Conservation (phyloP, 257 asterid species). For the Verbascum thapsus region DNA sequence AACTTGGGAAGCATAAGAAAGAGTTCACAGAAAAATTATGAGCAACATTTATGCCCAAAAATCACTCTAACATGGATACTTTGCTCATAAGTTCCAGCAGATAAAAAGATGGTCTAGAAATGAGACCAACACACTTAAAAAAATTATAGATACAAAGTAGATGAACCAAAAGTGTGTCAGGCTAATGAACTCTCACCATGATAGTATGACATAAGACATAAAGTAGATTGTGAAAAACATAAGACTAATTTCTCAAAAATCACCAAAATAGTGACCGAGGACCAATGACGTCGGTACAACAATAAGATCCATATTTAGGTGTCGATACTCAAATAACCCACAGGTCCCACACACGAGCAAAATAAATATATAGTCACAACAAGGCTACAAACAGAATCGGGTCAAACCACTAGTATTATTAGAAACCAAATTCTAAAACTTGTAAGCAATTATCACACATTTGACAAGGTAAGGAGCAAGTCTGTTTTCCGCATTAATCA, state of each 20-base stretch:
- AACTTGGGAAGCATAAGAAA: not conserved
- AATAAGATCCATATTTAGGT: not conserved
- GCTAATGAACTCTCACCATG: not conserved
- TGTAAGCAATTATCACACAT: not conserved
- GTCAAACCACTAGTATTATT: no score
- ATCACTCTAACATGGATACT: no score
- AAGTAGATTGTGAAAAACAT: not conserved
- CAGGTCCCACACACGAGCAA: slow-evolving; percentile 15
- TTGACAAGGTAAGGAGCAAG: not conserved
- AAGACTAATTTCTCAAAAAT: not conserved
- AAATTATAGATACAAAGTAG: no score
- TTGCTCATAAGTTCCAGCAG: no score
- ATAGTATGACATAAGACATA: not conserved
- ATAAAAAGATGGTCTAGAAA: no score
- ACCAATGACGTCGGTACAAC: not conserved
- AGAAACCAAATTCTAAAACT: no score
- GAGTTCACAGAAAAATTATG: not conserved
- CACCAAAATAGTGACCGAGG: not conserved
- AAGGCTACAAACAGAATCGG: no score
- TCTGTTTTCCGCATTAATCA: slow-evolving; percentile 5
- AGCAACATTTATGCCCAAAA: no score
- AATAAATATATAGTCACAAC: not conserved
- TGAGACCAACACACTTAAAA: no score
- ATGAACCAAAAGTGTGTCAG: no score
- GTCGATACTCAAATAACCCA: not conserved